phyloP scores from a whole-genome alignment of 495 filamentous ascomycete species.

The Annulohypoxylon moriforme region DNA sequence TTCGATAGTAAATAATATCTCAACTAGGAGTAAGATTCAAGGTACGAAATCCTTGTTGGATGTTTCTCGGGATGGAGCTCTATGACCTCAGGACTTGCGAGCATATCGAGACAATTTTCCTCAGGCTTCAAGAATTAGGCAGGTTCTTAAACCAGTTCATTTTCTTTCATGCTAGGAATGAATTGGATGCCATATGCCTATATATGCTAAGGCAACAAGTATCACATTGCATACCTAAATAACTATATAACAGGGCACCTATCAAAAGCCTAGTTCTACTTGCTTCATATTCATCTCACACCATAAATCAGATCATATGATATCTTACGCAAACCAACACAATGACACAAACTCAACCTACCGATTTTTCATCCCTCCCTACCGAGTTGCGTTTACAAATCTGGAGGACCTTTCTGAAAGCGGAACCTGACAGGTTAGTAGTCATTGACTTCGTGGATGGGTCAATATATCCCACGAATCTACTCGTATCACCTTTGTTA shows the following conservation, averaged over 20 bases:
- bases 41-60: background rate
- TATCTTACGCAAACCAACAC: background rate
- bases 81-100: background rate
- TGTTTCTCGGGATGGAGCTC: background rate
- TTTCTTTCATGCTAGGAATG: background rate
- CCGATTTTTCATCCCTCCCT: background rate
- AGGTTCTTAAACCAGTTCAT: background rate
- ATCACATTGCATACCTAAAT: background rate
- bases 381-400: slow-evolving; percentile 15
- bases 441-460: background rate
- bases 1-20: background rate
- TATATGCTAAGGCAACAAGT: background rate
- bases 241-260: background rate
- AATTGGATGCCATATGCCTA: no score
- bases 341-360: slow-evolving; percentile 16
- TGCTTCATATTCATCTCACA: background rate
- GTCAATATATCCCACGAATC: background rate
- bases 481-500: slow-evolving; percentile 15
- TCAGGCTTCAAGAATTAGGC: background rate
- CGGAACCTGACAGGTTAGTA: background rate
- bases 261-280: background rate
- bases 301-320: background rate
- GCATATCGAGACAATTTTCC: background rate
- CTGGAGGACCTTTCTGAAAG: slow-evolving; percentile 7
- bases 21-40: slow-evolving; percentile 6